Base-by-base conservation (phyloP, 768 basidiomycete species). In the Kwoniella botswanensis region DNA sequence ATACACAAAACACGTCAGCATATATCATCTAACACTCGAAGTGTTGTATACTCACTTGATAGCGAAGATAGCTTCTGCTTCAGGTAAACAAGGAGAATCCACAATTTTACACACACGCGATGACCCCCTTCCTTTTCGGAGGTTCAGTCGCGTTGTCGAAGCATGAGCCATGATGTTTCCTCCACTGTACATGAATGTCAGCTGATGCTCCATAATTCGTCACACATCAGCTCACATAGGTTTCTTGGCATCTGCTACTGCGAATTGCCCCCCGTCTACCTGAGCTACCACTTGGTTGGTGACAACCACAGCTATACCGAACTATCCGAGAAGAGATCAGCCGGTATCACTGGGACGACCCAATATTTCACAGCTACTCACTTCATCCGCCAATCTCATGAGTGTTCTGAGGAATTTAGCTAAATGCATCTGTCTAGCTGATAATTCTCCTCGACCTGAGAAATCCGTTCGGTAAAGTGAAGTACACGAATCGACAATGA, bases 231-330 rank as follows among this genome's bases (percentile, higher is more conserved):
- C 82, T 73, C 44, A 82, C 82, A 99, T 96, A 17, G 97, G 97
- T 84, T 99, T 99, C 87, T 97, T 96, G 85, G 94, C 92, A 78
- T 97, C 88, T 52, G 90, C 90, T 72, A 93, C 93, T 21, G 93
- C 92, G 13, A 92, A 92, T 59, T 93, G 93, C 3, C 91, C 89
- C 35, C 93, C 94, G 82, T 99, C 97, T 2, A 97, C 96, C 68
- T 90, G 95, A n/a, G 97, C 98, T 89, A 99, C 97, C 75, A 99
- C 97, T 84, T 99, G 97, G 82, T 99, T 99, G 4, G 93, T 93
- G 53, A 98, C 90, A 12, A 99, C 94, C 24, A 98, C 96, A 3
- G 97, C 97, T 60, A 98, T 93, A 35, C 97, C 97, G 79, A 93
- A 99, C 96, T 98, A 43, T 76, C 56, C 17, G 43, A 44, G 35